Evolutionary conservation across 306 rosid genomes (phyloP).

Genomic region (Ochetophila trinervis): DNA sequence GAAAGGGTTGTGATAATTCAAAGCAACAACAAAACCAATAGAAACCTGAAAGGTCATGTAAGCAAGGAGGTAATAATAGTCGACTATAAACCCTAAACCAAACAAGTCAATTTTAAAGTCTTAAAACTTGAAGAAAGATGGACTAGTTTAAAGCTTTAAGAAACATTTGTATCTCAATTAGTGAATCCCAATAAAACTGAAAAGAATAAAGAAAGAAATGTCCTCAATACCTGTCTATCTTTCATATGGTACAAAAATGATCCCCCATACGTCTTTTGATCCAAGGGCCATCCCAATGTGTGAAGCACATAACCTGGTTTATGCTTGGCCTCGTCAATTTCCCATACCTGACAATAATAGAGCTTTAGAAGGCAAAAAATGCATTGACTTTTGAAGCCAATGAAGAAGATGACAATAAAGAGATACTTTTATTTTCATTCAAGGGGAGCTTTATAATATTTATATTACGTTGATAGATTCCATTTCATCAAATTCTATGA

Average conservation of each 20-base stretch:
- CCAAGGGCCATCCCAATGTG: constrained; percentile 94
- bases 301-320: constrained; percentile 84
- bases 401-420: neutral
- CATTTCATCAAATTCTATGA: neutral
- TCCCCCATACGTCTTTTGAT: constrained; percentile 89
- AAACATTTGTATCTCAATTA: neutral
- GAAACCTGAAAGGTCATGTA: constrained; percentile 54
- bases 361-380: neutral
- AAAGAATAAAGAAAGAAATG: neutral
- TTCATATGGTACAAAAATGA: constrained; percentile 96
- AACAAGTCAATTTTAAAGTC: neutral
- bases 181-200: neutral
- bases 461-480: neutral
- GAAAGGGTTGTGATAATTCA: constrained; percentile 80
- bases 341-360: constrained; percentile 68
- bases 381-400: constrained; percentile 1
- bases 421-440: neutral
- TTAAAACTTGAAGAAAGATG: neutral
- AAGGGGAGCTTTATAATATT: neutral
- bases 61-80: constrained; percentile 18
- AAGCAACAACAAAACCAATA: constrained; percentile 84
- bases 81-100: no score
- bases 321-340: constrained; percentile 74
- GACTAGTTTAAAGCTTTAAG: no score
- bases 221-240: constrained; percentile 61